A percentile compares a stretch with the other conserved stretches of the same genome.
phyloP scores from a whole-genome alignment of 1,284 basidiomycete genomes.

The Rhodofomes roseus region DNA sequence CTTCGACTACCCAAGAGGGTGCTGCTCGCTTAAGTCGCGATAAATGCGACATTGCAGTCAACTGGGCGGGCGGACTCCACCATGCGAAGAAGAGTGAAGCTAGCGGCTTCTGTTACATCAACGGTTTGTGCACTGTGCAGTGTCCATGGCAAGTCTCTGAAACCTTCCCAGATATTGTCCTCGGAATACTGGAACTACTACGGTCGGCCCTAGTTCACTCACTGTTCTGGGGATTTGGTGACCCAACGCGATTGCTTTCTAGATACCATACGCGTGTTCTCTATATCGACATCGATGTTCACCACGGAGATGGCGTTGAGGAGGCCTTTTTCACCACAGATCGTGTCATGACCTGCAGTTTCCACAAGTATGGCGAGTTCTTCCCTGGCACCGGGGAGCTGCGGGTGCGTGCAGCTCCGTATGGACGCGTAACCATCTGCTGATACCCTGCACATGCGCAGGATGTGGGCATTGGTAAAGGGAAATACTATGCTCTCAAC shows the following conservation, averaged over 20 bases:
- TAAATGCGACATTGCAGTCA: conserved; percentile 98
- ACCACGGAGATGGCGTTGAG: conserved; percentile 99
- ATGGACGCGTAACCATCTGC: too few species aligned
- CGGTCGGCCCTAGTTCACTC: conserved; percentile 42
- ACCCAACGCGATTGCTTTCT: not conserved
- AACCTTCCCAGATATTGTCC: conserved; percentile 76
- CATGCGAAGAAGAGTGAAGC: conserved; percentile 99
- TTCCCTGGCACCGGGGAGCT: conserved; percentile 99
- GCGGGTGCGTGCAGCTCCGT: conserved; percentile 55
- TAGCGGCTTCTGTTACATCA: conserved; percentile 98
- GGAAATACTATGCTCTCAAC: conserved; percentile 92
- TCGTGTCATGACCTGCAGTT: conserved; percentile 96
- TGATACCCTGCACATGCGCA: conserved; percentile 32
- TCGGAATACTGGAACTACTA: conserved; percentile 93
- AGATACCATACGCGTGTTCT: conserved; percentile 94
- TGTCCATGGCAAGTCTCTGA: conserved; percentile 6
- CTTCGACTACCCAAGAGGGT: conserved; percentile 63
- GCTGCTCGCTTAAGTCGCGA: conserved; percentile 93
- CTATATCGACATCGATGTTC: conserved; percentile 98
- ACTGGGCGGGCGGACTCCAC: conserved; percentile 98
- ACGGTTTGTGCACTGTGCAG: conserved; percentile 58
- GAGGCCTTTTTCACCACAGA: conserved; percentile 99
- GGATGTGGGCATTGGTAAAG: conserved; percentile 92
- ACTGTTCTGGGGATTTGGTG: not conserved
- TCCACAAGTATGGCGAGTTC: conserved; percentile 99